A percentile compares a stretch with the other conserved stretches of the same genome.
Conservation (phyloP, 2,329 filamentous ascomycete genomes). For the Fusarium sp. region DNA sequence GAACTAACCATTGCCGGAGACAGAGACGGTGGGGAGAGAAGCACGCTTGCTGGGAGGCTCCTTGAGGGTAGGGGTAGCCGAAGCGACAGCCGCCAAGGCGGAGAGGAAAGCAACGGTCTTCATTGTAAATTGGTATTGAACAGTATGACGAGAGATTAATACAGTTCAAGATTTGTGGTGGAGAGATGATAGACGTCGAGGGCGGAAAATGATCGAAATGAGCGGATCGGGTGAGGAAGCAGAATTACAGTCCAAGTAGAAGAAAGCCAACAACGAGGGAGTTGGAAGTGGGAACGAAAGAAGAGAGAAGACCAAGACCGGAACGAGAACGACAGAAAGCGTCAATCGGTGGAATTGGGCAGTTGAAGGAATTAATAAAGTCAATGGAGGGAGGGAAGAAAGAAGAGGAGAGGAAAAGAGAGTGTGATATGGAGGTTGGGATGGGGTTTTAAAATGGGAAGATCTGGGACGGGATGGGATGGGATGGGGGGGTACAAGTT, state of each 20-base stretch:
- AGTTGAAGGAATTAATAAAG: slow-evolving; percentile 21
- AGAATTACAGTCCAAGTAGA: slow-evolving; percentile 38
- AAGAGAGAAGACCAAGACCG: slow-evolving; percentile 33
- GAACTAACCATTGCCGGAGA: slow-evolving; percentile 66
- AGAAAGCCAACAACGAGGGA: slow-evolving; percentile 53
- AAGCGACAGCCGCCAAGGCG: slow-evolving; percentile 60
- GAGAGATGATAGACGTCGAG: slow-evolving; percentile 14
- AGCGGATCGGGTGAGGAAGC: slow-evolving; percentile 33
- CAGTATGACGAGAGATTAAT: slow-evolving; percentile 3
- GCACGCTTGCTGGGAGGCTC: slow-evolving; percentile 63
- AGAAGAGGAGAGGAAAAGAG: slow-evolving; percentile 29
- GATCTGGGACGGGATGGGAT: background rate
- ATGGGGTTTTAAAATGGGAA: slow-evolving; percentile 41
- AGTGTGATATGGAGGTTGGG: slow-evolving; percentile 34
- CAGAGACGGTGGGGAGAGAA: slow-evolving; percentile 61
- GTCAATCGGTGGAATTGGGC: slow-evolving; percentile 35
- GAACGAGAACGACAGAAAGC: slow-evolving; percentile 24
- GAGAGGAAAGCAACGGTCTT: slow-evolving; percentile 60
- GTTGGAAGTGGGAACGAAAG: slow-evolving; percentile 47
- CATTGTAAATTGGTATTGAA: slow-evolving; percentile 55
- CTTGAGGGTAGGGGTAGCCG: slow-evolving; percentile 63
- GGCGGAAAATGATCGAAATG: slow-evolving; percentile 25
- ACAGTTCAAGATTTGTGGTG: slow-evolving; percentile 26
- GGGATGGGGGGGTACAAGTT: background rate
- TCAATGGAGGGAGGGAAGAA: slow-evolving; percentile 36